These are phyloP conservation scores for Quercus parvula DNA, from an alignment of 306 rosid genomes.

Conservation along the genomic window DNA sequence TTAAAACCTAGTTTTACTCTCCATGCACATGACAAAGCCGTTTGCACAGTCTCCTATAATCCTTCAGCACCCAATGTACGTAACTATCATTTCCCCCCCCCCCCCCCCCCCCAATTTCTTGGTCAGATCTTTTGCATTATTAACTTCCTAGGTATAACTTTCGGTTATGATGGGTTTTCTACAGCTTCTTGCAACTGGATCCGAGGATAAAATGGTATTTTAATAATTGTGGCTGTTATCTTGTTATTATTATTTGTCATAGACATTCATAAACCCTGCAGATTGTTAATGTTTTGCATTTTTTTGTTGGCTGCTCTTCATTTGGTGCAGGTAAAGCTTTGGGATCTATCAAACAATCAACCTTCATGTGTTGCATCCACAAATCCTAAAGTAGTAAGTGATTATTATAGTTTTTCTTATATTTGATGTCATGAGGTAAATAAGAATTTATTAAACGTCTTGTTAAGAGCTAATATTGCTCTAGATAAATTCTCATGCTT, in stretches of 20 bases:
- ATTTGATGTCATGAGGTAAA: not conserved
- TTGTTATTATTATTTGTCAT: not conserved
- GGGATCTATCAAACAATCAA: conserved; percentile 90
- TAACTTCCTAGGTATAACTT: conserved; percentile 22
- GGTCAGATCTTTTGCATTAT: conserved; percentile 8
- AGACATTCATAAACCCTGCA: not conserved
- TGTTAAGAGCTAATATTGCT: conserved; percentile 2
- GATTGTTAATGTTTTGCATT: conserved; percentile 8
- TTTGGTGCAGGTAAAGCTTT: conserved; percentile 69
- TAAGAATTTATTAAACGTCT: not conserved
- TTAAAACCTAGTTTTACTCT: conserved; percentile 67
- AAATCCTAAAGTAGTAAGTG: conserved; percentile 61
- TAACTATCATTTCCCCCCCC: not conserved
- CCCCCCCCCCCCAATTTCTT: not conserved
- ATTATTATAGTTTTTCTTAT: not conserved
- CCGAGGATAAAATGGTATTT: conserved; percentile 77
- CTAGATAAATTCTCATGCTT: conserved; percentile 17
- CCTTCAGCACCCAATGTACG: conserved; percentile 66
- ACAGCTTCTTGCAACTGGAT: conserved; percentile 94
- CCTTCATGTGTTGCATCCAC: conserved; percentile 69
- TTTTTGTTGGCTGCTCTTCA: conserved; percentile 9
- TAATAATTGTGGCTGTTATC: conserved; percentile 3
- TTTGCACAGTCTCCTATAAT: conserved; percentile 72
- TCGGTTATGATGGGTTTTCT: conserved; percentile 8
- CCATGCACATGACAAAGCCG: conserved; percentile 89